phyloP scores from a whole-genome alignment of 805 yeast species.

The Ogataea henricii region DNA sequence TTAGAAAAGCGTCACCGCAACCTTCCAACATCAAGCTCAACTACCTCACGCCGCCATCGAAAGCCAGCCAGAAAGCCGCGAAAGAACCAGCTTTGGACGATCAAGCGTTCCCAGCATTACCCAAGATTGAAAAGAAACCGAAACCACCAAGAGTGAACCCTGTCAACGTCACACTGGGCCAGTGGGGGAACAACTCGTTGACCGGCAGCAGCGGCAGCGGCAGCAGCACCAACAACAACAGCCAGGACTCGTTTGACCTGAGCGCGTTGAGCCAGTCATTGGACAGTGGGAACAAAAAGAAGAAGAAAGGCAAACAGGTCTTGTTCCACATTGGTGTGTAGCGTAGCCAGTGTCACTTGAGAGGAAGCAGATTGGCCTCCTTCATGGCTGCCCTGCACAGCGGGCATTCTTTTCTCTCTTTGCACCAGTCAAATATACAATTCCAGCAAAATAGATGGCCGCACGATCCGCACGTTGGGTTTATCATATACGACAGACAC shows the following conservation, averaged over 20 bases:
- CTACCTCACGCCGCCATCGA: conserved; percentile 13
- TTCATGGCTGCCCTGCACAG: conserved; percentile 74
- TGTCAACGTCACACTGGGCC: conserved; percentile 30
- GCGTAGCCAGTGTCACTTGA: too few relatives aligned
- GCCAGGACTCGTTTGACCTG: conserved; percentile 26
- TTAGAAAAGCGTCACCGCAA: conserved; percentile 14
- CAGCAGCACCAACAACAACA: not conserved
- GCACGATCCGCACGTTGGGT: conserved; percentile 85
- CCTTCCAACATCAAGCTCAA: conserved; percentile 16
- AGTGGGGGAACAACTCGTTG: conserved; percentile 33
- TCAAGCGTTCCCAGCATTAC: conserved; percentile 37
- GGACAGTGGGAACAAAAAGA: conserved; percentile 35
- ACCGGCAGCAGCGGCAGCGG: conserved; percentile 2
- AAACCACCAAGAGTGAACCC: conserved; percentile 63
- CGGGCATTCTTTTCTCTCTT: conserved; percentile 89
- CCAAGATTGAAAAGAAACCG: conserved; percentile 44
- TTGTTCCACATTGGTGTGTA: conserved; percentile 53
- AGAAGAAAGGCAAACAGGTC: conserved; percentile 54
- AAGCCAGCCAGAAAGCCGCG: not conserved
- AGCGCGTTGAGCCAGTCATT: conserved; percentile 22
- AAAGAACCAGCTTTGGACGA: conserved; percentile 16
- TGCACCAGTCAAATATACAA: conserved; percentile 86
- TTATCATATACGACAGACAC: conserved; percentile 75
- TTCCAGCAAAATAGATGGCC: conserved; percentile 95
- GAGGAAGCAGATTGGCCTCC: conserved; percentile 63